Base-by-base conservation (phyloP, 306 rosid species). In the Lathyrus oleraceus region DNA sequence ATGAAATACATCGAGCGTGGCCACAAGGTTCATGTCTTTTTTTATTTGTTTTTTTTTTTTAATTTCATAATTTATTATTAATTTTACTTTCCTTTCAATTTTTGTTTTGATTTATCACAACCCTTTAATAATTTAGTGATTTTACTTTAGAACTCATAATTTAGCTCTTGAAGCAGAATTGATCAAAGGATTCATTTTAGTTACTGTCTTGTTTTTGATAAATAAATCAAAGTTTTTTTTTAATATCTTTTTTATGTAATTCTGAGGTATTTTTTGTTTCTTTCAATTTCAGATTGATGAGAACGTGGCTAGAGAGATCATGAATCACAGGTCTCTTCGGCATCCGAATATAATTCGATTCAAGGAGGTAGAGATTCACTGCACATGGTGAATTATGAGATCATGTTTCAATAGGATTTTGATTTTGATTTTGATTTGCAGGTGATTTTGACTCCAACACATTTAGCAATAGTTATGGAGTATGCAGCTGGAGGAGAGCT, bases 1-100 rank as follows among this genome's bases (percentile, higher is more conserved):
- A 84, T 87, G 87, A 87, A 87, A 82, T 87, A 82, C 84, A 84
- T 87, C 73, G 91, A 87, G 68, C 87, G 91, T 54, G 91, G 91
- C 57, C 64, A 10, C 38, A 84, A 78, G 87, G 88, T 86, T 25
- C 28, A 17, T 49, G 56, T 42, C 61, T 47, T 69, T 53, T 53
- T 4, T 2, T 3, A 4, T 1, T 52, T 20, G 0, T 10, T 6
- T 14, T 40, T 40, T 40, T 53, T 7, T 53, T 21, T 53, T 10
- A 10, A 5, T 20, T 51, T 53, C 15, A 5, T 57, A 3, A 57
- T 57, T 27, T 8, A 57, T 27, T 8, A 57, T 20, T 57, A 25
- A 54, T 54, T 54, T 54, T 4, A 11, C 4, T 27, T 57, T 27
- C 2, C 17, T 57, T 27, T 57, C 5, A 11, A 27, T 72, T 75